These are phyloP conservation scores for Viola pubescens DNA, from an alignment of 441 rosid species.

Conservation along the genomic window DNA sequence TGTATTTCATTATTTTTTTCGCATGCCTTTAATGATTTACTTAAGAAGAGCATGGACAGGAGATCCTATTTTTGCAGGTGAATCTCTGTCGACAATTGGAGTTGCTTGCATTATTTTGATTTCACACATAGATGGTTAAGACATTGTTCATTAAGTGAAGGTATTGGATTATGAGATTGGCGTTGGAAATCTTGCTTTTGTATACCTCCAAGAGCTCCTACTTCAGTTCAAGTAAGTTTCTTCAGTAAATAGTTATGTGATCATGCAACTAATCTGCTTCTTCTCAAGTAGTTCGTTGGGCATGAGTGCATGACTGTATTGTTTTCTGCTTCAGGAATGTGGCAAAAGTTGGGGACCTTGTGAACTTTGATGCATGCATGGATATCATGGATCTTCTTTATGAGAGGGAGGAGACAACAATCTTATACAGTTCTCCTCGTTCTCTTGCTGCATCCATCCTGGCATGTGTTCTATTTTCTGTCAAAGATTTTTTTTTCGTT, in stretches of 20 bases:
- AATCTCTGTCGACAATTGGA: conserved; percentile 7
- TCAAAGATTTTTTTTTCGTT: not conserved
- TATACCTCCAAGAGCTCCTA: conserved; percentile 51
- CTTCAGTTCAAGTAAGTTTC: conserved; percentile 47
- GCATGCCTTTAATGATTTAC: conserved; percentile 3
- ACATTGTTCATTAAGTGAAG: conserved; percentile 23
- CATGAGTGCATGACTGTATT: not conserved
- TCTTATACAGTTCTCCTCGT: conserved; percentile 41
- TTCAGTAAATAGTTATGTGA: not conserved
- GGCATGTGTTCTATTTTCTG: conserved; percentile 30
- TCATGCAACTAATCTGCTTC: conserved; percentile 1
- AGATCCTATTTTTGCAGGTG: conserved; percentile 69
- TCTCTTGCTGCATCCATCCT: conserved; percentile 67
- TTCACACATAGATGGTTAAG: conserved; percentile 7
- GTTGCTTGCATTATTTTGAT: conserved; percentile 5
- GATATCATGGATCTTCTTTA: conserved; percentile 86
- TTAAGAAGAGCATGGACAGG: conserved; percentile 34
- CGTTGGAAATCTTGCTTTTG: conserved; percentile 41
- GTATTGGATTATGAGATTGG: conserved; percentile 68
- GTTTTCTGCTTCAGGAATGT: conserved; percentile 39
- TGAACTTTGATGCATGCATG: conserved; percentile 69
- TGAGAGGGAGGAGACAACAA: conserved; percentile 56
- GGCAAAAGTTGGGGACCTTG: conserved; percentile 56
- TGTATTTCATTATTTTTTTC: not conserved
- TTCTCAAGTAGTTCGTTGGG: not conserved